phyloP scores from a whole-genome alignment of 148 eudicot species.

The Amaranthus palmeri region DNA sequence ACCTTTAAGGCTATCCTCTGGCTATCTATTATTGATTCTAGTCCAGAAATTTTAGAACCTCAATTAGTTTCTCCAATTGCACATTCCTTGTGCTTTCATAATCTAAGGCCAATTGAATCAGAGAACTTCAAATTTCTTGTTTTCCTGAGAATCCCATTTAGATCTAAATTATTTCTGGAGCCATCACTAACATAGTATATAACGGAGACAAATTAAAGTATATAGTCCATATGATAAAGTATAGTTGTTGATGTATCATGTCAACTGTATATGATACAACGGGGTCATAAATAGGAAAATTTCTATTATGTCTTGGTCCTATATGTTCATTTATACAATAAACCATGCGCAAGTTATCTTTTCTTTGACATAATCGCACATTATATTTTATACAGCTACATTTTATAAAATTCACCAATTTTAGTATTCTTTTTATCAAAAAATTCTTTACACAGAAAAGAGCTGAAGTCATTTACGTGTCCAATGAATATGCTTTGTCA shows the following conservation, averaged over 20 bases:
- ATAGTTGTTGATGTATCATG: background rate
- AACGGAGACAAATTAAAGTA: background rate
- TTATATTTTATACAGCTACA: background rate
- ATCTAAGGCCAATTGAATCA: constrained; percentile 2
- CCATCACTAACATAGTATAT: background rate
- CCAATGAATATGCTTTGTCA: background rate
- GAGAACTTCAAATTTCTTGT: constrained; percentile 7
- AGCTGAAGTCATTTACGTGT: constrained; percentile 3
- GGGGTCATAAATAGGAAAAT: background rate
- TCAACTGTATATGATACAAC: constrained; percentile 5
- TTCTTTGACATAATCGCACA: background rate
- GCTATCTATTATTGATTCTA: constrained; percentile 6
- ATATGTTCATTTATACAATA: background rate
- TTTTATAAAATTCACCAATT: background rate
- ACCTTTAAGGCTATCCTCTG: constrained; percentile 10
- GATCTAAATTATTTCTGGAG: background rate
- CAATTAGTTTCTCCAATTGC: background rate
- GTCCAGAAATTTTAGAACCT: constrained; percentile 5
- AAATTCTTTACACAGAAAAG: background rate
- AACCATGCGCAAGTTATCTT: background rate
- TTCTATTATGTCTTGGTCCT: background rate
- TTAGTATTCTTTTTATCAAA: background rate
- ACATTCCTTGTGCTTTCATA: constrained; percentile 9
- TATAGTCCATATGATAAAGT: constrained; percentile 2
- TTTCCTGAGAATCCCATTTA: background rate